Evolutionary conservation across 108 stramenopile genomes (phyloP), one percentile per base, ranked within the genome.

Genomic region (Cyclotella kingstonii): DNA sequence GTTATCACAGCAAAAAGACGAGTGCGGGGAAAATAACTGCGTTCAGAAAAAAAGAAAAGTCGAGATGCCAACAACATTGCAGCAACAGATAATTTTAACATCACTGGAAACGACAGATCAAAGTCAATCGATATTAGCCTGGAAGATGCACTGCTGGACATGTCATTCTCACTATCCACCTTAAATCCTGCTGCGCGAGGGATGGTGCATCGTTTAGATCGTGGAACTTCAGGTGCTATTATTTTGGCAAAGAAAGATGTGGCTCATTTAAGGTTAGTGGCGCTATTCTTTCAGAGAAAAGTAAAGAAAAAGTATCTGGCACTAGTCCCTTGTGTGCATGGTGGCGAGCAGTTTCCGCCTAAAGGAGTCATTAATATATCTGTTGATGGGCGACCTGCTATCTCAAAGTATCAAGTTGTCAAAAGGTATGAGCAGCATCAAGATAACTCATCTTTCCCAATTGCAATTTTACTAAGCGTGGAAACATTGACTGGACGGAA

Each of bases 151-250:
- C 51, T 91, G 54, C 11, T 86, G 31, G 70, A 71, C 38, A 36
- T 67, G 54, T 71, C 80, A 27, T 42, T 87, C 5, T 54, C 70
- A 1, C 70, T 91, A 21, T 87, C 86, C 22, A 87, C 86, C 3
- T 29, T 91, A 17, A 87, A 86, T 46, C 80, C 79, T 0, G 76
- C 73, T 40, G 80, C 77, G 3, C 60, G 70, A 19, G 86, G 90
- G 2, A 64, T 88, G 36, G 86, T 91, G 1, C 90, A 91, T 77
- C 81, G 90, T 3, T 52, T 91, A 8, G 90, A 91, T 73, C 73
- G 90, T 30, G 90, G 84, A 26, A 81, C 87, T 2, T 84, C 84
- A 0, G 90, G 90, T 19, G 74, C 70, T 43, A 39, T 91, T 42
- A 36, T 86, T 10, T 39, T 88, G 34, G 85, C 90, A 8, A 91